Percentiles rank a stretch among this genome's conserved stretches.
These are phyloP conservation scores for Phytophthora citrophthora DNA, from an alignment of 352 stramenopile species.

Conservation along the genomic window DNA sequence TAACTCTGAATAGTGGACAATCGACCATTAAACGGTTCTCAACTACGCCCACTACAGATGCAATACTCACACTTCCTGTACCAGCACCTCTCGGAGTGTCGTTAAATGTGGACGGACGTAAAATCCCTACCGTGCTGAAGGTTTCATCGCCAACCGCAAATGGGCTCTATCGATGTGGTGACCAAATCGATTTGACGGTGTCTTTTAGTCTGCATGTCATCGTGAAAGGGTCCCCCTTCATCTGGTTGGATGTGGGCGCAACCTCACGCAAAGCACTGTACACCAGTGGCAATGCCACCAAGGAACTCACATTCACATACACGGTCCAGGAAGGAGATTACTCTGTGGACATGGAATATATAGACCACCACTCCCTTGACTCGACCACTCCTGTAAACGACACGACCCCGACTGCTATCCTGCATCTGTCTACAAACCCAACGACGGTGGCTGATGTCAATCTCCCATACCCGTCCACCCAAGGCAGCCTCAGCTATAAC, in stretches of 20 bases:
- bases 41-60: slow-evolving; percentile 75
- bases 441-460: slow-evolving; percentile 71
- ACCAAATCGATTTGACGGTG: slow-evolving; percentile 65
- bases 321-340: slow-evolving; percentile 76
- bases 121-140: slow-evolving; percentile 52
- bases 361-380: slow-evolving; percentile 85
- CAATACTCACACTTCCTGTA: slow-evolving; percentile 63
- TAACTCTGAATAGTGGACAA: slow-evolving; percentile 83
- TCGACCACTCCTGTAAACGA: slow-evolving; percentile 40
- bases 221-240: slow-evolving; percentile 61
- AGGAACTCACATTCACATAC: slow-evolving; percentile 66
- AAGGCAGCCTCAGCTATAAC: slow-evolving; percentile 74
- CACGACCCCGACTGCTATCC: slow-evolving; percentile 47
- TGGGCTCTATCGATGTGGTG: slow-evolving; percentile 68
- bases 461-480: slow-evolving; percentile 68
- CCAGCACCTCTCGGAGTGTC: slow-evolving; percentile 48
- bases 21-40: slow-evolving; percentile 83
- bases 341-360: slow-evolving; percentile 78
- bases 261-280: slow-evolving; percentile 62
- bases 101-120: slow-evolving; percentile 70
- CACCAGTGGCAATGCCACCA: slow-evolving; percentile 57
- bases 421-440: slow-evolving; percentile 70
- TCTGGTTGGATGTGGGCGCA: slow-evolving; percentile 74
- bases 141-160: slow-evolving; percentile 59
- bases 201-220: slow-evolving; percentile 76